A percentile compares a stretch with the other conserved stretches of the same genome.
Conservation (phyloP, 2,329 filamentous ascomycete genomes). For the Beauveria sp. region DNA sequence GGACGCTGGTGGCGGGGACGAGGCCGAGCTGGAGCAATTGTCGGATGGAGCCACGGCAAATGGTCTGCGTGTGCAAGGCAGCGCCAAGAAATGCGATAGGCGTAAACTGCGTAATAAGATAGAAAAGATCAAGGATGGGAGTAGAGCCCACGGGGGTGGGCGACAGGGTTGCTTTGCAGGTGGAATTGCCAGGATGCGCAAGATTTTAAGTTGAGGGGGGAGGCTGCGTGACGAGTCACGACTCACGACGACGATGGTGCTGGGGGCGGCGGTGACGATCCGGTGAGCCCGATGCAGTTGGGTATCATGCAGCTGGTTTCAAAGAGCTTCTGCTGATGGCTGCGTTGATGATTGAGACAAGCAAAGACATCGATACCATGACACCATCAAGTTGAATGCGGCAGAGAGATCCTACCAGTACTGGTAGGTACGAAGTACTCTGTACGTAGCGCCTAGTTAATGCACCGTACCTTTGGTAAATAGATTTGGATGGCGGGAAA, state of each 20-base stretch:
- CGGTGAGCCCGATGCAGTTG: too few species aligned
- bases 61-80: neutral
- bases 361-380: neutral
- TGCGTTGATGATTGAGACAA: neutral
- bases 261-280: neutral
- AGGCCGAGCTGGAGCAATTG: neutral
- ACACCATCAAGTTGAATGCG: too few species aligned
- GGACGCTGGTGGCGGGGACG: too few species aligned
- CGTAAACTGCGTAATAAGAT: neutral
- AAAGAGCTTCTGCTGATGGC: neutral
- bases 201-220: neutral
- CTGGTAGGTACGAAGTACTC: neutral
- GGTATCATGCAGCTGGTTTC: too few species aligned
- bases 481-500: neutral
- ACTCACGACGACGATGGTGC: neutral
- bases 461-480: neutral
- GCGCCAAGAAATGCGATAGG: neutral
- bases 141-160: neutral
- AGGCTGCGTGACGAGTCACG: neutral
- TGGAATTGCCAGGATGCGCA: neutral
- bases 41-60: neutral
- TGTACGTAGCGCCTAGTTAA: neutral
- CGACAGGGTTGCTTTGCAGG: neutral
- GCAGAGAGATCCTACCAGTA: neutral
- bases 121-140: neutral